Evolutionary conservation across 257 asterid genomes (phyloP).

Genomic region (Scutellaria minor): DNA sequence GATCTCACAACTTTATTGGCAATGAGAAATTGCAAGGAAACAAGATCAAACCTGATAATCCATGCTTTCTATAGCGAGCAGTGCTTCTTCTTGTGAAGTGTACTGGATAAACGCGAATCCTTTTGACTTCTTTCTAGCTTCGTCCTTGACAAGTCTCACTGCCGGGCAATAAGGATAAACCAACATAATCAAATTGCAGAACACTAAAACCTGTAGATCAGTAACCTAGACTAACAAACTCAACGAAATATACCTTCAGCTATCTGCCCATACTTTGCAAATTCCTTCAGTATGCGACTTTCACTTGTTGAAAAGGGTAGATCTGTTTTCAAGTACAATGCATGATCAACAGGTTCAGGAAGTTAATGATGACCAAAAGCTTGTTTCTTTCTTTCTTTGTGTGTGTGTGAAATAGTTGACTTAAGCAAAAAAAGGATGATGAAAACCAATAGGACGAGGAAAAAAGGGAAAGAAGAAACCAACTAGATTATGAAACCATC

Average conservation of each 20-base stretch:
- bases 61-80: conserved; percentile 68
- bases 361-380: neutral
- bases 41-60: conserved; percentile 56
- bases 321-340: conserved; percentile 47
- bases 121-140: conserved; percentile 49
- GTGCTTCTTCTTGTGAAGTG: conserved; percentile 59
- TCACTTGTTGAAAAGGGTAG: conserved; percentile 54
- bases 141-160: conserved; percentile 60
- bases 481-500: neutral
- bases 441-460: neutral
- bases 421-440: conserved; percentile 1
- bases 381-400: neutral
- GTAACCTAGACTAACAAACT: neutral
- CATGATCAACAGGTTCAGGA: neutral
- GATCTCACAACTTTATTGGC: neutral
- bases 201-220: neutral
- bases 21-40: neutral
- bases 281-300: conserved; percentile 51
- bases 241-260: conserved; percentile 55
- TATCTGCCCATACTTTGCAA: conserved; percentile 65
- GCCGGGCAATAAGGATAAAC: conserved; percentile 8
- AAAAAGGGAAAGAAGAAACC: neutral
- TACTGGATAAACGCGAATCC: conserved; percentile 74
- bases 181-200: neutral
- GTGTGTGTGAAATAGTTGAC: neutral